These are phyloP conservation scores for Phoma sp. DNA, from an alignment of 2,329 filamentous ascomycete genomes.

Conservation along the genomic window DNA sequence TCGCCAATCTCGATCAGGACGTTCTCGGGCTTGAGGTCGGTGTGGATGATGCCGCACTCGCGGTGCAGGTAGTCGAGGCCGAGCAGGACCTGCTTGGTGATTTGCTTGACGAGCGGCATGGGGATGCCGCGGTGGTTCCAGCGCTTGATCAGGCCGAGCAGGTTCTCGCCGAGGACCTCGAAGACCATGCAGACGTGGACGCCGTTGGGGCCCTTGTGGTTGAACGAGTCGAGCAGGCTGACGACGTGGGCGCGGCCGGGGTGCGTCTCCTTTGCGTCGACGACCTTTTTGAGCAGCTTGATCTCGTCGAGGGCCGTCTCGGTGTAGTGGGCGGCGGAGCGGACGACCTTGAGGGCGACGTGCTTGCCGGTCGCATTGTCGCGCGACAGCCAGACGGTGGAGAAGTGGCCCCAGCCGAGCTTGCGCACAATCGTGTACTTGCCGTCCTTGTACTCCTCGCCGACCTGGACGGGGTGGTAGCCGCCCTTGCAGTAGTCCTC, in stretches of 20 bases:
- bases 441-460: slow-evolving; percentile 96
- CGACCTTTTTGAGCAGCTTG: slow-evolving; percentile 95
- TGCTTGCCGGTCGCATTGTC: slow-evolving; percentile 92
- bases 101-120: slow-evolving; percentile 96
- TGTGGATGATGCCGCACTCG: slow-evolving; percentile 99
- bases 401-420: slow-evolving; percentile 98
- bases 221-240: slow-evolving; percentile 94
- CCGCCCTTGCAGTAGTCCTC: slow-evolving; percentile 99
- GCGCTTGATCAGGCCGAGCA: slow-evolving; percentile 93
- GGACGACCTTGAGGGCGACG: slow-evolving; percentile 96
- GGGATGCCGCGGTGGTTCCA: slow-evolving; percentile 99
- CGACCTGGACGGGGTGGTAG: slow-evolving; percentile 93
- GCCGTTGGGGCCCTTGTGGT: slow-evolving; percentile 95
- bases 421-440: slow-evolving; percentile 97
- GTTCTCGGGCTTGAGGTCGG: slow-evolving; percentile 96
- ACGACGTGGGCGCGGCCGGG: slow-evolving; percentile 95
- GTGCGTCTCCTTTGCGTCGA: slow-evolving; percentile 92
- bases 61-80: slow-evolving; percentile 96
- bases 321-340: slow-evolving; percentile 97
- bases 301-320: slow-evolving; percentile 99
- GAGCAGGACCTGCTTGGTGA: slow-evolving; percentile 95
- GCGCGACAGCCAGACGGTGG: slow-evolving; percentile 86
- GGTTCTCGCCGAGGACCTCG: slow-evolving; percentile 93
- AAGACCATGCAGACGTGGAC: slow-evolving; percentile 99
- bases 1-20: slow-evolving; percentile 98